A percentile compares a stretch with the other conserved stretches of the same genome.
Conservation (phyloP, 768 basidiomycete genomes). For the Suillus lakei region DNA sequence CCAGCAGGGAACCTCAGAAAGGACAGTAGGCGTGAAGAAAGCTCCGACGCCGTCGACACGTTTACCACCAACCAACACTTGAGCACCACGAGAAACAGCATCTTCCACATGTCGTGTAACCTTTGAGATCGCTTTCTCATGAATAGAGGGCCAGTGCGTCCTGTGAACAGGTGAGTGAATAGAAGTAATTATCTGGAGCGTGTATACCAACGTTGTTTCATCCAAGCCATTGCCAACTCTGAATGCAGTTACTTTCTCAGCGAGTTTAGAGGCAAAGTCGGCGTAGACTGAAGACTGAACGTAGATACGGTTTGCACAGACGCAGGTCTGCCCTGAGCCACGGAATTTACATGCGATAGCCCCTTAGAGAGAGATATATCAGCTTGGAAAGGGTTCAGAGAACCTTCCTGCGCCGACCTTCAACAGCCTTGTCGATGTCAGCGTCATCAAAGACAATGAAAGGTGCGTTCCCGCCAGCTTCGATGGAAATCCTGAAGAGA, state of each 20-base stretch:
- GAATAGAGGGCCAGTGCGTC: constrained; percentile 97
- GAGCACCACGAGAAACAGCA: constrained; percentile 84
- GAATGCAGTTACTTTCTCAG: constrained; percentile 81
- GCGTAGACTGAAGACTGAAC: constrained; percentile 92
- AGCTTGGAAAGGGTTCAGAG: constrained; percentile 10
- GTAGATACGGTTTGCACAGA: constrained; percentile 91
- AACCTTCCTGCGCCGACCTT: constrained; percentile 48
- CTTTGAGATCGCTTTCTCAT: constrained; percentile 83
- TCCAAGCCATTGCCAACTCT: constrained; percentile 91
- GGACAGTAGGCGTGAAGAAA: constrained; percentile 89
- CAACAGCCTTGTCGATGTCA: constrained; percentile 89
- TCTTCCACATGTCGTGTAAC: constrained; percentile 87
- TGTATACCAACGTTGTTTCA: constrained; percentile 63
- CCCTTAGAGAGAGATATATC: constrained; percentile 41
- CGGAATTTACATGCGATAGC: constrained; percentile 84
- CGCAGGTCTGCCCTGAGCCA: constrained; percentile 79
- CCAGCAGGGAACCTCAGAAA: constrained; percentile 80
- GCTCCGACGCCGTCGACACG: constrained; percentile 55
- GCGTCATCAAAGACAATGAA: constrained; percentile 99
- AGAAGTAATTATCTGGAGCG: background rate
- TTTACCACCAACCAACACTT: constrained; percentile 89
- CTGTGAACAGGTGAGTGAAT: constrained; percentile 40
- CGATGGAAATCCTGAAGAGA: constrained; percentile 61
- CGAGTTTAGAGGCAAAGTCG: constrained; percentile 87
- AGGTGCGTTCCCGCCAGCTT: constrained; percentile 93